A percentile compares a stretch with the other conserved stretches of the same genome.
Conservation (phyloP, 176 grass and related monocot species). For the Carex kokanica region DNA sequence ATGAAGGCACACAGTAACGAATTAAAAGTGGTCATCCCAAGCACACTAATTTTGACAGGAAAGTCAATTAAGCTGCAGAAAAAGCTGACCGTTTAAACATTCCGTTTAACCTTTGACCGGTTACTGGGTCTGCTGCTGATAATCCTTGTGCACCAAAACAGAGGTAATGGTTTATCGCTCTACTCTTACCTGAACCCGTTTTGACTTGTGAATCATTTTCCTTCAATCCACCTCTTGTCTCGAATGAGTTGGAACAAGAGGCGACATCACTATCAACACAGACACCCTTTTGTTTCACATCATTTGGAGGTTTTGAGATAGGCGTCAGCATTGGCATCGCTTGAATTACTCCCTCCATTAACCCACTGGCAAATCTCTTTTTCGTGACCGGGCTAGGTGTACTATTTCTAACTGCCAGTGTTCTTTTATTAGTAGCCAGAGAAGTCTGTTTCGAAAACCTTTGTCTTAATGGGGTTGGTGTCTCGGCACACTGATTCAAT, state of each 20-base stretch:
- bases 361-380: slow-evolving; percentile 64
- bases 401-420: slow-evolving; percentile 57
- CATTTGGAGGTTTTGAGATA: slow-evolving; percentile 29
- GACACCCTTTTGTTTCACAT: slow-evolving; percentile 49
- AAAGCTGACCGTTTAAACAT: slow-evolving; percentile 54
- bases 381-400: slow-evolving; percentile 49
- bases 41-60: slow-evolving; percentile 8
- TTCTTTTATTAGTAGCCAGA: slow-evolving; percentile 58
- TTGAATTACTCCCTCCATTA: slow-evolving; percentile 76
- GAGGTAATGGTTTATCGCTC: slow-evolving; percentile 54
- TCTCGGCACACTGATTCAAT: slow-evolving; percentile 34
- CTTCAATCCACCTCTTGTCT: slow-evolving; percentile 13
- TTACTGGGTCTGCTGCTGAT: slow-evolving; percentile 46
- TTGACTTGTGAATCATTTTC: slow-evolving; percentile 33
- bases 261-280: slow-evolving; percentile 43
- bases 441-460: slow-evolving; percentile 50
- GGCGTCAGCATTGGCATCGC: slow-evolving; percentile 69
- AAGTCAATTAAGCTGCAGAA: slow-evolving; percentile 40
- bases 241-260: slow-evolving; percentile 65
- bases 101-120: slow-evolving; percentile 45
- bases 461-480: slow-evolving; percentile 69
- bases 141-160: slow-evolving; percentile 83
- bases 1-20: not conserved
- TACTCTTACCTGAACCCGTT: slow-evolving; percentile 44
- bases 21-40: not conserved